Percentiles rank a stretch among this genome's conserved stretches.
Evolutionary conservation across 1,284 basidiomycete genomes (phyloP).

Genomic region (Inonotus hispidus): DNA sequence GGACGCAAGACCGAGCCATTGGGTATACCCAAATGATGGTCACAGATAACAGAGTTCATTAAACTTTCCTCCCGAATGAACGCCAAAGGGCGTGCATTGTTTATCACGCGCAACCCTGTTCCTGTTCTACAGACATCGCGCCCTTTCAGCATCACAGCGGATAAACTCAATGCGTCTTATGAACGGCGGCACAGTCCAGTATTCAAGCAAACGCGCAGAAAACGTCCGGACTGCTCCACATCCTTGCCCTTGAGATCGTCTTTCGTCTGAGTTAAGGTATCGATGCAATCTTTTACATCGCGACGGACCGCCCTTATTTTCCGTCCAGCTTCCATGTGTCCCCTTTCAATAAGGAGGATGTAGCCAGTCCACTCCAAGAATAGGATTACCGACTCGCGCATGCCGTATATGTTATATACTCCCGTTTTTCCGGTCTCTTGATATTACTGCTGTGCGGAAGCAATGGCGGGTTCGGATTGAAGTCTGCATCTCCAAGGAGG

Average conservation of each 20-base stretch:
- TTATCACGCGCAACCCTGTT: not conserved
- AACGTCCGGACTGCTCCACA: not conserved
- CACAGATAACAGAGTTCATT: not conserved
- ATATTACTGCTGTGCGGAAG: not conserved
- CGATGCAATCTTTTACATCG: slow-evolving; percentile 6
- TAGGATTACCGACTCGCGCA: slow-evolving; percentile 67
- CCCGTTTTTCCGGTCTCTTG: slow-evolving; percentile 9
- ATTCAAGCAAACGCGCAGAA: not conserved
- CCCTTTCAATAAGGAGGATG: slow-evolving; percentile 62
- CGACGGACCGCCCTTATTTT: not conserved
- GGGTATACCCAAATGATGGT: not conserved
- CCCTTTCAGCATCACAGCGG: not conserved
- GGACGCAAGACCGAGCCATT: not conserved
- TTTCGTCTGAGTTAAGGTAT: not conserved
- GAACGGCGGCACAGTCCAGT: not conserved
- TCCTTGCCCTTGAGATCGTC: slow-evolving; percentile 2
- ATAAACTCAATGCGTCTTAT: not conserved
- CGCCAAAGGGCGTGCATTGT: not conserved
- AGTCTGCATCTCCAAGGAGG: no score
- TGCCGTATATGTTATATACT: slow-evolving; percentile 44
- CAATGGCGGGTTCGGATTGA: slow-evolving; percentile 13
- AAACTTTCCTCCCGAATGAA: not conserved
- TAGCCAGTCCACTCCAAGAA: slow-evolving; percentile 64
- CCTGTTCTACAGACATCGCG: not conserved
- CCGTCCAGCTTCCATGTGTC: slow-evolving; percentile 49